Evolutionary conservation across 2,329 filamentous ascomycete genomes (phyloP).

Genomic region (Pyrenochaeta sp.): DNA sequence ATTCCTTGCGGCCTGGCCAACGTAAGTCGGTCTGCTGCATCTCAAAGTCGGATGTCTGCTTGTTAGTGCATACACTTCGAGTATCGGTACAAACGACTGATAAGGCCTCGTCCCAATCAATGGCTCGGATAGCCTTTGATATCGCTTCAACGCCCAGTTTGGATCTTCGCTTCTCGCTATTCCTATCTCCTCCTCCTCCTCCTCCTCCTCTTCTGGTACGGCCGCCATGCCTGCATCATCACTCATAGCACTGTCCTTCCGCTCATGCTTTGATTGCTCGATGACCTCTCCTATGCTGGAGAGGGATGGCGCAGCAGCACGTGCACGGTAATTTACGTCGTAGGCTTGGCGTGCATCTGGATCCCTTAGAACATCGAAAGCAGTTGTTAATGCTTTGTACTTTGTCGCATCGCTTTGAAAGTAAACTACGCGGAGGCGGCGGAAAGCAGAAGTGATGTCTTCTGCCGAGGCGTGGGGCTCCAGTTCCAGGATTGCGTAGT

Average conservation of each 20-base stretch:
- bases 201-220: constrained; percentile 29
- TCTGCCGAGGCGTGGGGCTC: constrained; percentile 33
- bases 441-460: constrained; percentile 41
- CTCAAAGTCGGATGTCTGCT: constrained; percentile 24
- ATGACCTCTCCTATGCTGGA: constrained; percentile 20
- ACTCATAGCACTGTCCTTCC: constrained; percentile 33
- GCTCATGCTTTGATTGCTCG: constrained; percentile 30
- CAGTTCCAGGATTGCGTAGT: constrained; percentile 43
- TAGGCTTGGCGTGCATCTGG: constrained; percentile 37
- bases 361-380: constrained; percentile 43
- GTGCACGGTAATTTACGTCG: constrained; percentile 31
- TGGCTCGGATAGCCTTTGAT: constrained; percentile 24
- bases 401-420: constrained; percentile 39
- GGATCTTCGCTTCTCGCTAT: constrained; percentile 28
- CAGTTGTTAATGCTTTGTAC: constrained; percentile 41
- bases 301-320: constrained; percentile 11
- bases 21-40: constrained; percentile 36
- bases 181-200: constrained; percentile 28
- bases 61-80: constrained; percentile 23
- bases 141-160: constrained; percentile 37
- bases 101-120: constrained; percentile 36
- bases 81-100: constrained; percentile 37
- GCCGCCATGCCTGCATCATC: constrained; percentile 18
- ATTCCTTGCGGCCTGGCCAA: constrained; percentile 24
- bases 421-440: constrained; percentile 37